These are phyloP conservation scores for Cenchrus purpureus DNA, from an alignment of 176 grass and related monocot species.

Conservation along the genomic window DNA sequence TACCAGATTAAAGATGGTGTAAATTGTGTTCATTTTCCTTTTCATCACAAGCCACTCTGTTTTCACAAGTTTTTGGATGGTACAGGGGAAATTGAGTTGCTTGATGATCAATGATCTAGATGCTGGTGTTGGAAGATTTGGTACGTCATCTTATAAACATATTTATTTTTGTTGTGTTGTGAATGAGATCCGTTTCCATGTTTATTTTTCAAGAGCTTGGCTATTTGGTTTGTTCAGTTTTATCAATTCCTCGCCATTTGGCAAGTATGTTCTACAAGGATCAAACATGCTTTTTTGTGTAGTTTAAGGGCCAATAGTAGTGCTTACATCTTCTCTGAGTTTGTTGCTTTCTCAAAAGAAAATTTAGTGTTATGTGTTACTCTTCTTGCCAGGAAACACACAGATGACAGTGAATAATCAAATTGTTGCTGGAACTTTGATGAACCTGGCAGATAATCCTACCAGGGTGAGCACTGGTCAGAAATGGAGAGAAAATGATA, in stretches of 20 bases:
- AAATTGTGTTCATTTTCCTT: not conserved
- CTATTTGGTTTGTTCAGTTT: not conserved
- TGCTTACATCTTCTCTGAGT: slow-evolving; percentile 18
- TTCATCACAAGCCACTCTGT: not conserved
- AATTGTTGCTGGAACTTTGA: slow-evolving; percentile 89
- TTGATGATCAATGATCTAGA: slow-evolving; percentile 99
- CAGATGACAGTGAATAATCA: slow-evolving; percentile 99
- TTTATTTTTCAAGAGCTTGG: slow-evolving; percentile 6
- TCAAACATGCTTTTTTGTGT: not conserved
- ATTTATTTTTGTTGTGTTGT: slow-evolving; percentile 1
- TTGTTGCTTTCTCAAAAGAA: slow-evolving; percentile 19
- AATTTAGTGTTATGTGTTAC: slow-evolving; percentile 11
- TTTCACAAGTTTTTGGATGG: slow-evolving; percentile 45
- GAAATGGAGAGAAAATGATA: slow-evolving; percentile 90
- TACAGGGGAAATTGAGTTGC: slow-evolving; percentile 95
- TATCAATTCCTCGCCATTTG: slow-evolving; percentile 15
- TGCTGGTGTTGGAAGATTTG: slow-evolving; percentile 97
- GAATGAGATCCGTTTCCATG: not conserved
- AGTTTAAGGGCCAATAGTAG: not conserved
- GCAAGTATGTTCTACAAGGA: not conserved
- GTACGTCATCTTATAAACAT: slow-evolving; percentile 52
- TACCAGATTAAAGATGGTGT: slow-evolving; percentile 20
- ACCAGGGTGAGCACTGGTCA: slow-evolving; percentile 89
- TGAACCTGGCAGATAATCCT: slow-evolving; percentile 96
- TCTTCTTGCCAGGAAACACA: slow-evolving; percentile 75